Percentiles rank a stretch among this genome's conserved stretches.
Conservation (phyloP, 345 rosid species). For the thale cress (Arabidopsis thaliana) region TAIR10.1 NC_003070.9:4056001-4056500, state of each 20-base stretch:
- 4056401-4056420: background rate
- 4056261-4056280: slow-evolving; percentile 48
- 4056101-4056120: slow-evolving; percentile 12
- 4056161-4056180: slow-evolving; percentile 60
- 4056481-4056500: background rate
- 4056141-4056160: background rate
- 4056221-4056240: slow-evolving; percentile 27
- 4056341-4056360: slow-evolving; percentile 67
- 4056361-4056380: slow-evolving; percentile 90
- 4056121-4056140: background rate
- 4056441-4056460: background rate
- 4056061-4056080: slow-evolving; percentile 24
- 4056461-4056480: background rate
- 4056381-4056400: slow-evolving; percentile 64
- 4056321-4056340: slow-evolving; percentile 60
- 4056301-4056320: slow-evolving; percentile 66
- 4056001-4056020: slow-evolving; percentile 36
- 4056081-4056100: slow-evolving; percentile 28
- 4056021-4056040: slow-evolving; percentile 29
- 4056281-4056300: slow-evolving; percentile 58
- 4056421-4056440: background rate
- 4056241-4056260: slow-evolving; percentile 1
- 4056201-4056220: slow-evolving; percentile 30
- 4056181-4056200: slow-evolving; percentile 33
- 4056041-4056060: background rate